Evolutionary conservation across 352 stramenopile species (phyloP).

Genomic region (Globisporangium polare): DNA sequence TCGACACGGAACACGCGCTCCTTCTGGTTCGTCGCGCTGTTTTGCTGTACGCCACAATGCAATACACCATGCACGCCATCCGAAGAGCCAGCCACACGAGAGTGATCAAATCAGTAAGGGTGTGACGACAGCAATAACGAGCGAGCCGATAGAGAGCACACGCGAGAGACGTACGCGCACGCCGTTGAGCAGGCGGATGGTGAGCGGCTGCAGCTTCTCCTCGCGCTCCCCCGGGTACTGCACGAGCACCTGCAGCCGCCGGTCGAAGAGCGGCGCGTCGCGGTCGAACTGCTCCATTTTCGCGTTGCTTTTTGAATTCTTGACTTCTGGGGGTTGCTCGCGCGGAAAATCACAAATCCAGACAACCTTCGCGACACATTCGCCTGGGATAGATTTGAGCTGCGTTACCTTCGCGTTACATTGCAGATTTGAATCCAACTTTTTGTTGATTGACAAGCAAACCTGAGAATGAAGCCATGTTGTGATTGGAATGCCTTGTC

Average conservation of each 20-base stretch:
- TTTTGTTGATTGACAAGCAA: too few species aligned
- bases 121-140: background rate
- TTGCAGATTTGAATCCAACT: background rate
- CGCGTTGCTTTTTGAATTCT: background rate
- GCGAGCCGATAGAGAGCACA: background rate
- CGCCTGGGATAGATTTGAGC: background rate
- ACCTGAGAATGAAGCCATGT: too few species aligned
- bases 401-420: background rate
- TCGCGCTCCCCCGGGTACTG: conserved; percentile 70
- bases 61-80: too few species aligned
- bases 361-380: conserved; percentile 13
- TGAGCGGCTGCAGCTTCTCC: conserved; percentile 72
- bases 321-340: too few species aligned
- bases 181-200: conserved; percentile 70
- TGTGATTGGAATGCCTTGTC: too few species aligned
- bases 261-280: conserved; percentile 79
- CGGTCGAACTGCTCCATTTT: conserved; percentile 80
- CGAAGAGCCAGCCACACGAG: background rate
- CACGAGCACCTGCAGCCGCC: conserved; percentile 78
- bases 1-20: conserved; percentile 90
- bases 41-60: conserved; percentile 38
- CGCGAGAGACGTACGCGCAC: conserved; percentile 57
- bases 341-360: conserved; percentile 5
- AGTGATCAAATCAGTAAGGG: background rate
- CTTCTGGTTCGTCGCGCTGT: conserved; percentile 72